A percentile compares a stretch with the other conserved stretches of the same genome.
Evolutionary conservation across 139 green algal species (phyloP).

Genomic region (Coccomyxa sp.): DNA sequence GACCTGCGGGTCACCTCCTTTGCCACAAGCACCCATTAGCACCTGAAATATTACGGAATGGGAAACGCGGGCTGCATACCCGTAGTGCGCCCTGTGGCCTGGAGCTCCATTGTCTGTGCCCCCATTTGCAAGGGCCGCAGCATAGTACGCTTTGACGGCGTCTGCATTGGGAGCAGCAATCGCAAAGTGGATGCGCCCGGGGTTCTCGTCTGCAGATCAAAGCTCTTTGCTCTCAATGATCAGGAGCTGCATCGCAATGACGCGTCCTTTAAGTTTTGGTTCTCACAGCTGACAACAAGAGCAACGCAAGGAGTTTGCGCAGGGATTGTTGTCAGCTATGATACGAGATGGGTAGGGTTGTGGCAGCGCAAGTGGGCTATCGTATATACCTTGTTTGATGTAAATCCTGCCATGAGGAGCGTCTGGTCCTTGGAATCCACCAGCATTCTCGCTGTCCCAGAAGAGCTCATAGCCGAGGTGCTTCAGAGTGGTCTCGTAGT

Average conservation of each 20-base stretch:
- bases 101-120: conserved; percentile 17
- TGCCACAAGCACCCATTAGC: too few species aligned
- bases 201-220: conserved; percentile 10
- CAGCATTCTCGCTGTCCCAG: not conserved
- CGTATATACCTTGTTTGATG: conserved; percentile 19
- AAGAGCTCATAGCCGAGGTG: conserved; percentile 10
- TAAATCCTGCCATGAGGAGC: conserved; percentile 3
- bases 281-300: too few species aligned
- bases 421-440: conserved; percentile 5
- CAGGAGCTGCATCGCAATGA: too few species aligned
- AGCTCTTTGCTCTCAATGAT: not conserved
- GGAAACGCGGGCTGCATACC: too few species aligned
- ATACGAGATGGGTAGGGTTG: too few species aligned
- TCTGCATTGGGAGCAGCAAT: conserved; percentile 9
- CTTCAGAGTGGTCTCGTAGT: conserved; percentile 5
- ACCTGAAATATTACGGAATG: too few species aligned
- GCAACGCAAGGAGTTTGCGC: too few species aligned
- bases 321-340: too few species aligned
- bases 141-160: conserved; percentile 11
- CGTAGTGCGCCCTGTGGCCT: not conserved
- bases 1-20: too few species aligned
- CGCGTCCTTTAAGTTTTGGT: too few species aligned
- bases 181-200: conserved; percentile 1
- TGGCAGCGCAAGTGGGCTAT: too few species aligned
- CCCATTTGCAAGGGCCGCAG: conserved; percentile 4